A percentile compares a stretch with the other conserved stretches of the same genome.
Conservation (phyloP, 192 early-diverging fungal genomes). For the Backusella morwellensis region DNA sequence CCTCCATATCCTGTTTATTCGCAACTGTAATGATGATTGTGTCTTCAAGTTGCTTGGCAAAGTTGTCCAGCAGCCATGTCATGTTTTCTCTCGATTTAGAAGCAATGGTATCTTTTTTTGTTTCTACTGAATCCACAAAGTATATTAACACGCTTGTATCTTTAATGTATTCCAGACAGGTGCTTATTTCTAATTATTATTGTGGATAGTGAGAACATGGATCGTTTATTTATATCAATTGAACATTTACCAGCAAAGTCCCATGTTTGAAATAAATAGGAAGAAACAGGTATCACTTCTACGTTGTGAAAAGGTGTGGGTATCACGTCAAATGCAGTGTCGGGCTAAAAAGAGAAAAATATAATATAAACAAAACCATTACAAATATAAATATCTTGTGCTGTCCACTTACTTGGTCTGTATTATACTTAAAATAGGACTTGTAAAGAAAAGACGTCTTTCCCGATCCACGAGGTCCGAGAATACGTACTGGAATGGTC, state of each 20-base stretch:
- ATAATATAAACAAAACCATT: too few species aligned
- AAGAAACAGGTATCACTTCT: slow-evolving; percentile 22
- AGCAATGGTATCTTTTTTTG: not conserved
- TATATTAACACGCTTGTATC: slow-evolving; percentile 25
- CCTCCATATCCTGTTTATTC: slow-evolving; percentile 23
- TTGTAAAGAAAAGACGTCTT: slow-evolving; percentile 37
- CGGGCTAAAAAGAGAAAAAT: slow-evolving; percentile 19
- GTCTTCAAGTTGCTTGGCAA: slow-evolving; percentile 6
- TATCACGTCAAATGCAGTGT: slow-evolving; percentile 29
- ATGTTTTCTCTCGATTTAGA: slow-evolving; percentile 25
- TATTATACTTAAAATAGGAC: slow-evolving; percentile 32
- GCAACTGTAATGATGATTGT: slow-evolving; percentile 31
- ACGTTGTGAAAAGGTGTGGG: slow-evolving; percentile 28
- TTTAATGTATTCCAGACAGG: slow-evolving; percentile 17
- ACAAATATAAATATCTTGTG: not conserved
- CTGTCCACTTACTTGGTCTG: slow-evolving; percentile 7
- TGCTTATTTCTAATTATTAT: slow-evolving; percentile 12
- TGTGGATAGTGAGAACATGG: not conserved
- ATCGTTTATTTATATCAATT: not conserved
- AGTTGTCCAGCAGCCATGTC: slow-evolving; percentile 21
- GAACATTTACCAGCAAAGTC: slow-evolving; percentile 30
- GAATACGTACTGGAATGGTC: slow-evolving; percentile 17
- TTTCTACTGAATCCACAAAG: slow-evolving; percentile 25
- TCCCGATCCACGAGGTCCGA: slow-evolving; percentile 31
- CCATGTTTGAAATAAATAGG: slow-evolving; percentile 22